Evolutionary conservation across 179 eudicot genomes (phyloP).

Genomic region (Patellifolia procumbens): DNA sequence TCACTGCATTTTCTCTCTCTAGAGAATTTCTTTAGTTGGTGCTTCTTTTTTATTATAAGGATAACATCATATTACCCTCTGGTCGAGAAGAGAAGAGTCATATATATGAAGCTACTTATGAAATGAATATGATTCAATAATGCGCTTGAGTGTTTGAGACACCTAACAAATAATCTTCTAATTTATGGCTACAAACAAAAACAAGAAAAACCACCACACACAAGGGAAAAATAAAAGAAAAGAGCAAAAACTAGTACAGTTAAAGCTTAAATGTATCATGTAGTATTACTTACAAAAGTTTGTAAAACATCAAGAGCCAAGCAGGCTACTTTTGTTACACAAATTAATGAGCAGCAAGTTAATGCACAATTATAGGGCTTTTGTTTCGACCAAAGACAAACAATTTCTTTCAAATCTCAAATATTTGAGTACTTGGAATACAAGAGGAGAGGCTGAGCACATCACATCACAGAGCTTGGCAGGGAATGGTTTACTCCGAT

Average conservation of each 20-base stretch:
- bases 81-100: too few species aligned
- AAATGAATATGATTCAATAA: too few species aligned
- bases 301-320: slow-evolving; percentile 15
- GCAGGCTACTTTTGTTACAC: slow-evolving; percentile 17
- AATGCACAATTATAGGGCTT: slow-evolving; percentile 28
- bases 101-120: too few species aligned
- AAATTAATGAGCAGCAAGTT: slow-evolving; percentile 12
- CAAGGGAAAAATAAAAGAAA: neutral
- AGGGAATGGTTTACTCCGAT: slow-evolving; percentile 17
- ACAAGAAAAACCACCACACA: too few species aligned
- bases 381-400: slow-evolving; percentile 20
- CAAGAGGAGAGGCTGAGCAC: slow-evolving; percentile 24
- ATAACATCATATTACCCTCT: too few species aligned
- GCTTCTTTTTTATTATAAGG: too few species aligned
- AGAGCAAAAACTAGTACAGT: neutral
- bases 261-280: slow-evolving; percentile 4
- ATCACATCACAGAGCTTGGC: slow-evolving; percentile 6
- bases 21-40: too few species aligned
- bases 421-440: slow-evolving; percentile 15
- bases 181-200: too few species aligned
- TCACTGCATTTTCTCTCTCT: too few species aligned
- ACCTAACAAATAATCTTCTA: too few species aligned
- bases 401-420: slow-evolving; percentile 28
- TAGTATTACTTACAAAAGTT: slow-evolving; percentile 21
- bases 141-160: too few species aligned